Evolutionary conservation across 2,329 filamentous ascomycete species (phyloP).

Genomic region (Monilinia fructigena): DNA sequence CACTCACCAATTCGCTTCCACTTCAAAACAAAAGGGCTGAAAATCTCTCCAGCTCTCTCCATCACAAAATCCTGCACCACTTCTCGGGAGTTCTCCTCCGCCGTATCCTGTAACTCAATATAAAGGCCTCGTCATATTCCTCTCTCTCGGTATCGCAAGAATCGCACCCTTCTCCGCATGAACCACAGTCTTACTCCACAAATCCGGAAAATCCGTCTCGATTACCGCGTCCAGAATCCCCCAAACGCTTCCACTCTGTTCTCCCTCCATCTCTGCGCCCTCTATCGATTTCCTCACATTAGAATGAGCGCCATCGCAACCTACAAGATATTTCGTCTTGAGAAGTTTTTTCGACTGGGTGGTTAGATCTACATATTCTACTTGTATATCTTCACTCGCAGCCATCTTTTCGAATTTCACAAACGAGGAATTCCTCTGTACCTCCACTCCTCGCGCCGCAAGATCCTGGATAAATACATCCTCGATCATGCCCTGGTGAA

Average conservation of each 20-base stretch:
- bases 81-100: constrained; percentile 43
- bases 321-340: constrained; percentile 62
- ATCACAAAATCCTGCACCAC: constrained; percentile 67
- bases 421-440: constrained; percentile 46
- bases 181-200: constrained; percentile 57
- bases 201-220: constrained; percentile 54
- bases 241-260: constrained; percentile 57
- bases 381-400: constrained; percentile 35
- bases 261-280: constrained; percentile 57
- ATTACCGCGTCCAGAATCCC: constrained; percentile 51
- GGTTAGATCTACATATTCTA: constrained; percentile 54
- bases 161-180: constrained; percentile 57
- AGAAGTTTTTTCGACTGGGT: constrained; percentile 53
- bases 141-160: constrained; percentile 62
- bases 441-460: constrained; percentile 47
- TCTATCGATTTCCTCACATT: constrained; percentile 51
- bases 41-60: constrained; percentile 60
- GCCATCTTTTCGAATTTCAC: constrained; percentile 42
- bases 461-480: constrained; percentile 56
- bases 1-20: constrained; percentile 75
- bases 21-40: constrained; percentile 55
- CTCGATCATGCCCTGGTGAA: constrained; percentile 51
- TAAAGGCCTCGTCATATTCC: constrained; percentile 61
- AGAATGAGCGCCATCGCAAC: constrained; percentile 57
- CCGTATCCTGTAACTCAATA: constrained; percentile 55